These are phyloP conservation scores for Aureobasidium subglaciale DNA, from an alignment of 2,329 filamentous ascomycete species.

Conservation along the genomic window DNA sequence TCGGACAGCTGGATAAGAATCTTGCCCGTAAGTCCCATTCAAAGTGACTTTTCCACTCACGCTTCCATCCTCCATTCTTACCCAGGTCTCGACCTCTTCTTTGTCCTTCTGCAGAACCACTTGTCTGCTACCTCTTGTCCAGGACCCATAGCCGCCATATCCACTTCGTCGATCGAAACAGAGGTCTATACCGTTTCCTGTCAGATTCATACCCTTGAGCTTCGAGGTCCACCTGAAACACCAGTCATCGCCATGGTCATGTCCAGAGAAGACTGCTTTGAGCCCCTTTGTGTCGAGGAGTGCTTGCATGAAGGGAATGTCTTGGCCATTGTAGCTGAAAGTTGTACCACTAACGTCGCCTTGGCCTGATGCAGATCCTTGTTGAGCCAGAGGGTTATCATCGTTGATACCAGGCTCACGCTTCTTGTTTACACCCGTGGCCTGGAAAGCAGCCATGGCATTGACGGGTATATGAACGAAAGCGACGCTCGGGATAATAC, in stretches of 20 bases:
- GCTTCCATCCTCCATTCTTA: constrained; percentile 26
- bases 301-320: constrained; percentile 57
- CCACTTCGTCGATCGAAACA: constrained; percentile 25
- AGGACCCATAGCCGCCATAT: constrained; percentile 27
- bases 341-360: constrained; percentile 27
- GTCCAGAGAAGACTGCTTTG: constrained; percentile 55
- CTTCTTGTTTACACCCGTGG: constrained; percentile 34
- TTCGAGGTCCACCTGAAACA: constrained; percentile 27
- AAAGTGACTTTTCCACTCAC: constrained; percentile 24
- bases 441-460: constrained; percentile 37
- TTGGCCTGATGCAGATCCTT: constrained; percentile 32
- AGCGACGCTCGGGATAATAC: constrained; percentile 42
- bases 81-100: constrained; percentile 26
- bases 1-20: constrained; percentile 22
- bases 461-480: constrained; percentile 50
- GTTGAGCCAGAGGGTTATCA: constrained; percentile 34
- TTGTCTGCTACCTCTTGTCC: constrained; percentile 27
- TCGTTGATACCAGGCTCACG: constrained; percentile 43
- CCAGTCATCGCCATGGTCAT: constrained; percentile 50
- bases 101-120: constrained; percentile 19
- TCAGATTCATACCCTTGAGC: constrained; percentile 24
- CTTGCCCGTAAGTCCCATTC: constrained; percentile 26
- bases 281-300: constrained; percentile 49
- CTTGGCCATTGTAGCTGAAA: constrained; percentile 40
- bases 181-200: constrained; percentile 27